Percentiles rank a stretch among this genome's conserved stretches.
These are phyloP conservation scores for Sclerotinia glacialis DNA, from an alignment of 2,329 filamentous ascomycete genomes.

Conservation along the genomic window DNA sequence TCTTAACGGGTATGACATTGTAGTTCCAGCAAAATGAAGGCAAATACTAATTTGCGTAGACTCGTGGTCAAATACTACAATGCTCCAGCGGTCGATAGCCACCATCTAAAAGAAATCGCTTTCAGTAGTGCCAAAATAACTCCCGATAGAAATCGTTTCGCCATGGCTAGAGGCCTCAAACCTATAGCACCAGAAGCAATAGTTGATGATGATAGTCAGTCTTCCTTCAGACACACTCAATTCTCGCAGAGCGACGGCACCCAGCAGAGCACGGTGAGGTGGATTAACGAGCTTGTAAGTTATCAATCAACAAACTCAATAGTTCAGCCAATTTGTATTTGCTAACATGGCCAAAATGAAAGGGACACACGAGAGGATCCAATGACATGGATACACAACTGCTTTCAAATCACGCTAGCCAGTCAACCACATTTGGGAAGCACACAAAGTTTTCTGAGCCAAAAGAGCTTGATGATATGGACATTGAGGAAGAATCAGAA, in stretches of 20 bases:
- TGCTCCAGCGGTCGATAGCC: neutral
- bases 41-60: neutral
- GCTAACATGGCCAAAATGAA: neutral
- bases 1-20: constrained; percentile 7
- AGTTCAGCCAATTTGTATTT: neutral
- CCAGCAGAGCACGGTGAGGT: constrained; percentile 12
- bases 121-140: neutral
- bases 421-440: neutral
- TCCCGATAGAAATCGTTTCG: neutral
- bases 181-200: neutral
- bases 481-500: neutral
- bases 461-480: neutral
- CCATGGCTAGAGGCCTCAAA: neutral
- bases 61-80: constrained; percentile 4
- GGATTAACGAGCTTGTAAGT: constrained; percentile 19
- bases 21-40: neutral
- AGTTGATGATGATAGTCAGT: neutral
- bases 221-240: neutral
- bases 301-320: neutral
- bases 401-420: neutral
- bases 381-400: constrained; percentile 9
- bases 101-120: neutral
- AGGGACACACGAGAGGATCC: neutral
- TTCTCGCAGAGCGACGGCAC: neutral
- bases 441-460: neutral